These are phyloP conservation scores for Termitomyces heimii DNA, from an alignment of 768 basidiomycete genomes.

Conservation along the genomic window DNA sequence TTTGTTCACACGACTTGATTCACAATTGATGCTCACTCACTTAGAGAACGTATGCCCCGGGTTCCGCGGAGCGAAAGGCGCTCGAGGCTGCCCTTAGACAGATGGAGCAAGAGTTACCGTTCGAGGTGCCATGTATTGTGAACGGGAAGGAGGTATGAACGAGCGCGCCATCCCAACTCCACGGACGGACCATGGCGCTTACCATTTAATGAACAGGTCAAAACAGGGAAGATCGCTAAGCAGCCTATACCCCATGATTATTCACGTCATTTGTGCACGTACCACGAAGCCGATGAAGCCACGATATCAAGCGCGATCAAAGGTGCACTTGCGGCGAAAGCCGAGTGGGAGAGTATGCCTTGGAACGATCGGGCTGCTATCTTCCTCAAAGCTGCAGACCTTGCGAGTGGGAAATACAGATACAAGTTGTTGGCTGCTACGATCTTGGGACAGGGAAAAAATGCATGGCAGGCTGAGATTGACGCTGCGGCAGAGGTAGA, in stretches of 20 bases:
- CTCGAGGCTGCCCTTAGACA: slow-evolving; percentile 68
- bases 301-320: slow-evolving; percentile 77
- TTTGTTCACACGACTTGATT: background rate
- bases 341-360: slow-evolving; percentile 88
- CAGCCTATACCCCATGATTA: slow-evolving; percentile 89
- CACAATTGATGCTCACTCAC: background rate
- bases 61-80: slow-evolving; percentile 69
- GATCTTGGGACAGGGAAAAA: slow-evolving; percentile 98
- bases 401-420: slow-evolving; percentile 92
- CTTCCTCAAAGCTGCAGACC: slow-evolving; percentile 96
- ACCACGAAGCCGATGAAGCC: slow-evolving; percentile 82
- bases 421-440: slow-evolving; percentile 95
- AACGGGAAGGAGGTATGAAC: slow-evolving; percentile 76
- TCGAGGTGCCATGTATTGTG: slow-evolving; percentile 90
- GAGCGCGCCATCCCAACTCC: background rate
- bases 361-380: slow-evolving; percentile 98
- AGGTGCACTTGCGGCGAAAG: slow-evolving; percentile 81
- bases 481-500: slow-evolving; percentile 91
- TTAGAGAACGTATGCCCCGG: slow-evolving; percentile 75
- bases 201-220: slow-evolving; percentile 44
- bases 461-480: slow-evolving; percentile 99
- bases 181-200: background rate
- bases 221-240: slow-evolving; percentile 70
- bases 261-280: slow-evolving; percentile 71
- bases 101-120: slow-evolving; percentile 81